These are phyloP conservation scores for Dactylis glomerata DNA, from an alignment of 176 grass and related monocot species.

Conservation along the genomic window DNA sequence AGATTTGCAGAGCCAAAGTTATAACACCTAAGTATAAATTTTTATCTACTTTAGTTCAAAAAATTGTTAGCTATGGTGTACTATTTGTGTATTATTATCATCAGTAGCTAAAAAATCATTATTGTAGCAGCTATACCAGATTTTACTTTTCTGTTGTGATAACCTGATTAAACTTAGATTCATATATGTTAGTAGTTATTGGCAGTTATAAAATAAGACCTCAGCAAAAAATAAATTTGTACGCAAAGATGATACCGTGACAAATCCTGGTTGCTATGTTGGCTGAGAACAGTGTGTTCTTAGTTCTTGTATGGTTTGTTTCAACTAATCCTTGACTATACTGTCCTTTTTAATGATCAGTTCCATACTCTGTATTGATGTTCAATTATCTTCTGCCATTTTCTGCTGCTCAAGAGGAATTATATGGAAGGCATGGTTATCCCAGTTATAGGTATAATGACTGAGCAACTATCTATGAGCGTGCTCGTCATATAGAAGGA, in stretches of 20 bases:
- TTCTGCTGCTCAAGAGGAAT: conserved; percentile 79
- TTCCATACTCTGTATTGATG: not conserved
- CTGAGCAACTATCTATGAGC: conserved; percentile 79
- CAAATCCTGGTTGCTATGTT: not conserved
- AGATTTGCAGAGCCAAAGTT: too few relatives aligned
- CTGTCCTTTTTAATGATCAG: not conserved
- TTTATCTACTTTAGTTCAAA: too few relatives aligned
- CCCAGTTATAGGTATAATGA: conserved; percentile 87
- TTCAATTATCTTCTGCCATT: not conserved
- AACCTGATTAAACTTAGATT: not conserved
- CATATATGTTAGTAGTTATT: not conserved
- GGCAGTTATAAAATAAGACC: not conserved
- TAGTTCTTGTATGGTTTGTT: not conserved
- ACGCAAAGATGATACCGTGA: not conserved
- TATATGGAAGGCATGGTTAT: conserved; percentile 79
- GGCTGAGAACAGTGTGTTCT: not conserved
- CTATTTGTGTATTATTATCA: not conserved
- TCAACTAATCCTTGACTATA: not conserved
- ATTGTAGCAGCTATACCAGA: conserved; percentile 1
- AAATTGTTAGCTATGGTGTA: too few relatives aligned
- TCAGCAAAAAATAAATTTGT: not conserved
- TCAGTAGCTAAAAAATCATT: not conserved
- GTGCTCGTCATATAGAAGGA: conserved; percentile 80
- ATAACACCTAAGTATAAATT: too few relatives aligned
- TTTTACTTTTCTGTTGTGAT: not conserved